phyloP scores from a whole-genome alignment of 495 filamentous ascomycete species.

The Achaetomiella virescens region DNA sequence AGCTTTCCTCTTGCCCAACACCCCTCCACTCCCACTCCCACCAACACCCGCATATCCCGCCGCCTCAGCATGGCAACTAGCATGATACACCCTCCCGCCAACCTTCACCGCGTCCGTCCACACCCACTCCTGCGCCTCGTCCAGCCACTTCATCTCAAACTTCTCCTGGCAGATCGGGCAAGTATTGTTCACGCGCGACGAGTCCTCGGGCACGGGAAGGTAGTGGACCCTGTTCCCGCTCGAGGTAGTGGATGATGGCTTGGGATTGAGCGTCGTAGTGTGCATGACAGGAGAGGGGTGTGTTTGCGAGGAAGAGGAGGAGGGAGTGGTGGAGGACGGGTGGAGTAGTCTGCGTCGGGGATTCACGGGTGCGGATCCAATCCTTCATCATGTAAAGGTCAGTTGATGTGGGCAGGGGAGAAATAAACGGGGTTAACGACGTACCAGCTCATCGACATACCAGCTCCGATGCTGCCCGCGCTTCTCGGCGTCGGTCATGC shows the following conservation, averaged over 20 bases:
- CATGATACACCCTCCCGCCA: conserved; percentile 78
- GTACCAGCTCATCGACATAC: conserved; percentile 87
- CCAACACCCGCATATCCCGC: conserved; percentile 51
- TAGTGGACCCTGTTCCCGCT: conserved; percentile 53
- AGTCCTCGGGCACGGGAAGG: conserved; percentile 72
- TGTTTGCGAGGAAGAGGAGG: conserved; percentile 7
- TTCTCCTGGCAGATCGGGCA: conserved; percentile 95
- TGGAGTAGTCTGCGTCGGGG: conserved; percentile 54
- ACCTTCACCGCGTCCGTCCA: conserved; percentile 86
- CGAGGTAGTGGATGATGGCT: neutral
- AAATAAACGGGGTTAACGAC: conserved; percentile 24
- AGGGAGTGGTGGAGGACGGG: neutral
- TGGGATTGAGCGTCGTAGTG: neutral
- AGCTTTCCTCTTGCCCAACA: conserved; percentile 72
- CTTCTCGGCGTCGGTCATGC: conserved; percentile 73
- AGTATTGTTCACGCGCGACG: conserved; percentile 54
- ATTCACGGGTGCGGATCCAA: conserved; percentile 80
- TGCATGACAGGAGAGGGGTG: neutral
- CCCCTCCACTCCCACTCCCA: conserved; percentile 14
- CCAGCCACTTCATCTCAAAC: conserved; percentile 82
- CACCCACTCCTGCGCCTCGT: conserved; percentile 91
- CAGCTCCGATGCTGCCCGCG: conserved; percentile 83
- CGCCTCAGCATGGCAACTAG: conserved; percentile 80
- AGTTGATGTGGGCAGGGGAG: conserved; percentile 13
- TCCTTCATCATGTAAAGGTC: conserved; percentile 42